Evolutionary conservation across 177 flowering plant genomes (phyloP).

Genomic region (Vitis hybrid): DNA sequence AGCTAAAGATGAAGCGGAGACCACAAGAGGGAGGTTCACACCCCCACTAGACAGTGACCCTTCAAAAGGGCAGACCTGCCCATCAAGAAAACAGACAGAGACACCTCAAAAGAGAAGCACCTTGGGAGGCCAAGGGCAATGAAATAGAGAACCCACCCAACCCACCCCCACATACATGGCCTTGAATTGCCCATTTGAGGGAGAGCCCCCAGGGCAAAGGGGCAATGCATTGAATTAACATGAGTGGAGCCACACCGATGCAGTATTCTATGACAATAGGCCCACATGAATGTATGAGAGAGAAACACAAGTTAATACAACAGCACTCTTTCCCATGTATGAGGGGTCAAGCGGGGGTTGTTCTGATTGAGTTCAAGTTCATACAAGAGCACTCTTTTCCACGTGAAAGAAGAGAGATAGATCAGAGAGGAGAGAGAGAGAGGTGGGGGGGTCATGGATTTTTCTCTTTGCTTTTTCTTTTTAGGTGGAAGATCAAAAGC

Average conservation of each 20-base stretch:
- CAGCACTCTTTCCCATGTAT: slow-evolving; percentile 39
- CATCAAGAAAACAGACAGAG: slow-evolving; percentile 26
- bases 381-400: slow-evolving; percentile 64
- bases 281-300: slow-evolving; percentile 12
- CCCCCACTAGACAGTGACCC: slow-evolving; percentile 32
- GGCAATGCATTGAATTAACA: slow-evolving; percentile 1
- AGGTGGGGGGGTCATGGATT: slow-evolving; percentile 13
- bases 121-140: too few relatives aligned
- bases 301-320: slow-evolving; percentile 31
- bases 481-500: slow-evolving; percentile 55
- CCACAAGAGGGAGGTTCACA: slow-evolving; percentile 10
- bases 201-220: neutral
- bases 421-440: too few relatives aligned
- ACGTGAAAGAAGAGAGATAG: slow-evolving; percentile 28
- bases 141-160: neutral
- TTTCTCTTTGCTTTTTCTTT: slow-evolving; percentile 20
- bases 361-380: slow-evolving; percentile 11
- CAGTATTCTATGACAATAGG: neutral
- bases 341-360: slow-evolving; percentile 14
- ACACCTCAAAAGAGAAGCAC: slow-evolving; percentile 32
- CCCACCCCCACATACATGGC: neutral
- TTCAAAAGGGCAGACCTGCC: slow-evolving; percentile 30
- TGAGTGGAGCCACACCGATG: slow-evolving; percentile 15
- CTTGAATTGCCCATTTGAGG: too few relatives aligned
- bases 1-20: neutral